Conservation (phyloP, 2,329 filamentous ascomycete genomes). For the Neodidymelliopsis sp. region DNA sequence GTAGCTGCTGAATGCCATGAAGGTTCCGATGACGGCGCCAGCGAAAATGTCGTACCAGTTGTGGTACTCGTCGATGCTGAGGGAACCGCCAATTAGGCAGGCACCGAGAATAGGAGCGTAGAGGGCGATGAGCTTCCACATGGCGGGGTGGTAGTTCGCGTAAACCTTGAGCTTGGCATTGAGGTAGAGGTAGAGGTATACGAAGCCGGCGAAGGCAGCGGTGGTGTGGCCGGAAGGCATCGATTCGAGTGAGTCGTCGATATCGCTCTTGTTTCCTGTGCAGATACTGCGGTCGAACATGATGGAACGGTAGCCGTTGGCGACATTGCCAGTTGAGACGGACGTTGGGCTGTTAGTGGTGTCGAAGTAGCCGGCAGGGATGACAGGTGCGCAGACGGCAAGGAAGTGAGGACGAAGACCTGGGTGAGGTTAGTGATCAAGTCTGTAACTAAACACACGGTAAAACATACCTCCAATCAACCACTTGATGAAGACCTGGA, state of each 20-base stretch:
- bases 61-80: slow-evolving; percentile 76
- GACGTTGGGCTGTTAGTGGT: slow-evolving; percentile 33
- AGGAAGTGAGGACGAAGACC: slow-evolving; percentile 69
- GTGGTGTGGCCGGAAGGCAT: slow-evolving; percentile 79
- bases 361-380: slow-evolving; percentile 50
- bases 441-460: not conserved
- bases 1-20: slow-evolving; percentile 71
- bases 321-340: slow-evolving; percentile 59
- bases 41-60: slow-evolving; percentile 76
- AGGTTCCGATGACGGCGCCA: slow-evolving; percentile 69
- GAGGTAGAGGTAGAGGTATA: slow-evolving; percentile 75
- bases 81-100: slow-evolving; percentile 70
- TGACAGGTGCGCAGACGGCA: slow-evolving; percentile 70
- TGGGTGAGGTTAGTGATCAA: slow-evolving; percentile 1
- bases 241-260: slow-evolving; percentile 73
- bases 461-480: slow-evolving; percentile 70
- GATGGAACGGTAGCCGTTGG: slow-evolving; percentile 64
- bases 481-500: slow-evolving; percentile 79
- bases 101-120: slow-evolving; percentile 74
- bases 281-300: slow-evolving; percentile 76
- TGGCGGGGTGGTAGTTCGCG: slow-evolving; percentile 72
- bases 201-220: slow-evolving; percentile 74
- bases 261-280: slow-evolving; percentile 69
- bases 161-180: slow-evolving; percentile 82
- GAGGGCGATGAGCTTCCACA: slow-evolving; percentile 74